Evolutionary conservation across 805 yeast species (phyloP).

Genomic region (Pichia kluyveri): DNA sequence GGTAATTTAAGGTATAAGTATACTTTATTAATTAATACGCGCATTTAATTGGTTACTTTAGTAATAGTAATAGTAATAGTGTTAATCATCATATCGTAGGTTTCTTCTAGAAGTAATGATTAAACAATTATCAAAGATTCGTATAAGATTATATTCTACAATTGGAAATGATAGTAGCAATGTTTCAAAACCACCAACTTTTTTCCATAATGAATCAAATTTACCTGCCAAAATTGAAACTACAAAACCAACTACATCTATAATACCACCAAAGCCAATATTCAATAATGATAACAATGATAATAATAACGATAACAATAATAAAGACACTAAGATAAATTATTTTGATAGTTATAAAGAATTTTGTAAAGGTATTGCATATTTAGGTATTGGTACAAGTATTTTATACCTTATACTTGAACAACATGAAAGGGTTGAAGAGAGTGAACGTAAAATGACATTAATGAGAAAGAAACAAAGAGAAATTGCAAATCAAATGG

Average conservation of each 20-base stretch:
- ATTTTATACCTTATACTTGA: constrained; percentile 8
- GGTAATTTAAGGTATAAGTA: no score
- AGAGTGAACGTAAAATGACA: constrained; percentile 17
- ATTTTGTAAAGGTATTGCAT: constrained; percentile 9
- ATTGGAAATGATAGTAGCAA: not conserved
- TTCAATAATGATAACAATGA: not conserved
- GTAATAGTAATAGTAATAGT: no score
- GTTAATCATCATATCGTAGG: no score
- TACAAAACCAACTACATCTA: not conserved
- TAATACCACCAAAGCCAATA: not conserved
- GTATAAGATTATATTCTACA: not conserved
- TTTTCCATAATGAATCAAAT: constrained; percentile 3
- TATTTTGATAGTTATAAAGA: constrained; percentile 5
- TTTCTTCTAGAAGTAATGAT: no score
- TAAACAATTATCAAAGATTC: no score
- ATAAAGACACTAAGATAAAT: not conserved
- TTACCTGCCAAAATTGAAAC: not conserved
- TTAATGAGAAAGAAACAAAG: constrained; percentile 20
- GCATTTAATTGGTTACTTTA: no score
- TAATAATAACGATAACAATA: not conserved
- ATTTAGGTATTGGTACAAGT: constrained; percentile 6
- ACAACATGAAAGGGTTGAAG: constrained; percentile 17
- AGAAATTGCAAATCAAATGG: constrained; percentile 39
- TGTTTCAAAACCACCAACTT: not conserved
- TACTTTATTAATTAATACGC: no score